These are phyloP conservation scores for Penicillium manginii DNA, from an alignment of 495 filamentous ascomycete genomes.

Conservation along the genomic window DNA sequence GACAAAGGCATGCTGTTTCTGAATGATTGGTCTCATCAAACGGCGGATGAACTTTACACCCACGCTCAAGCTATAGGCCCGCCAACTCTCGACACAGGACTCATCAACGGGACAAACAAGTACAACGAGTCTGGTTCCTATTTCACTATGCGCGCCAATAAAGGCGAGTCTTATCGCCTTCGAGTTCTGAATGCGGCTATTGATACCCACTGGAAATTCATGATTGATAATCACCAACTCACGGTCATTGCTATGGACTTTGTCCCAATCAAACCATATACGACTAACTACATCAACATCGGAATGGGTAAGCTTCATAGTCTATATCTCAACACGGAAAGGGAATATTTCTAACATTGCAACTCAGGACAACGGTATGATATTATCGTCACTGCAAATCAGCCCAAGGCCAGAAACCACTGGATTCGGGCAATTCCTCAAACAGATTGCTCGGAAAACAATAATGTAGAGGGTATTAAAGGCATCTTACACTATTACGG, in stretches of 20 bases:
- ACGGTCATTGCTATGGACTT: conserved; percentile 53
- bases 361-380: conserved; percentile 66
- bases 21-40: conserved; percentile 59
- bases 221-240: conserved; percentile 52
- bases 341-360: neutral
- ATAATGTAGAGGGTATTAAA: conserved; percentile 50
- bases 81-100: conserved; percentile 42
- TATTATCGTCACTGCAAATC: conserved; percentile 65
- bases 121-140: conserved; percentile 43
- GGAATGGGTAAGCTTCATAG: conserved; percentile 53
- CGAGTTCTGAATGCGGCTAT: conserved; percentile 52
- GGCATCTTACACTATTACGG: conserved; percentile 57
- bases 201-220: conserved; percentile 52
- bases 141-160: conserved; percentile 37
- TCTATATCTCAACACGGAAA: neutral
- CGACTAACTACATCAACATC: conserved; percentile 51
- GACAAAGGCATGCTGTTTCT: conserved; percentile 63
- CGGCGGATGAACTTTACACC: conserved; percentile 24
- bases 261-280: conserved; percentile 53
- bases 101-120: conserved; percentile 58
- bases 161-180: conserved; percentile 53
- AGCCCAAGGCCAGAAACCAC: conserved; percentile 41
- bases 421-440: conserved; percentile 68
- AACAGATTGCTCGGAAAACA: conserved; percentile 45
- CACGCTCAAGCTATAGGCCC: conserved; percentile 19